A percentile compares a stretch with the other conserved stretches of the same genome.
Evolutionary conservation across 495 filamentous ascomycete genomes (phyloP).

Genomic region (Extremus antarcticus): DNA sequence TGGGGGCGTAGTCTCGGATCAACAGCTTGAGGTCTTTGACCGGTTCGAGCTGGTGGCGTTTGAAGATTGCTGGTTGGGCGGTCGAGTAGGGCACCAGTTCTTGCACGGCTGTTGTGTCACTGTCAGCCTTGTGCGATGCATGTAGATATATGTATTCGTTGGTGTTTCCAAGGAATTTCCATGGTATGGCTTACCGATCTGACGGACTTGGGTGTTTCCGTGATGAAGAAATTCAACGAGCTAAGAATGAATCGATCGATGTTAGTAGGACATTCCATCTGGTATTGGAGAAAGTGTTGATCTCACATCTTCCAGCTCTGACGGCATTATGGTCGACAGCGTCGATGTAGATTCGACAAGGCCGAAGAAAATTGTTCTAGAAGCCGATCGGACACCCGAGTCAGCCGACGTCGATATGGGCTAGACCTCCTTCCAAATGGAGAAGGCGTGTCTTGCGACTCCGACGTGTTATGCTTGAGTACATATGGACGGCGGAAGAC

Average conservation of each 20-base stretch:
- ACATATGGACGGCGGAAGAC: neutral
- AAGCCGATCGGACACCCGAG: too few species aligned
- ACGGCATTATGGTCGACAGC: slow-evolving; percentile 59
- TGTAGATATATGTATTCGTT: too few species aligned
- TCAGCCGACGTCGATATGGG: too few species aligned
- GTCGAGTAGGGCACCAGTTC: slow-evolving; percentile 76
- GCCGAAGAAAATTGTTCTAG: neutral
- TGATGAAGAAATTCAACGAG: slow-evolving; percentile 87
- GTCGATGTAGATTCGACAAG: neutral
- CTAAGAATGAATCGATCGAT: slow-evolving; percentile 33
- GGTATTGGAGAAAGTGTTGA: neutral
- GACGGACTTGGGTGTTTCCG: slow-evolving; percentile 74
- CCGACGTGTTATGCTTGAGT: too few species aligned
- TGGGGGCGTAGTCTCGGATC: slow-evolving; percentile 71
- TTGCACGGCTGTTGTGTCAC: slow-evolving; percentile 65
- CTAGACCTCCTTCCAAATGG: too few species aligned
- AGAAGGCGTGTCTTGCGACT: neutral
- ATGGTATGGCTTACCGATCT: slow-evolving; percentile 44
- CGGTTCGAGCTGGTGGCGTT: slow-evolving; percentile 63
- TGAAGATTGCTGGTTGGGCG: slow-evolving; percentile 71
- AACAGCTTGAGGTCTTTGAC: slow-evolving; percentile 84
- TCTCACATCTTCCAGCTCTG: slow-evolving; percentile 70
- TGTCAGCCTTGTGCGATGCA: too few species aligned
- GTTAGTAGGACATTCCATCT: too few species aligned
- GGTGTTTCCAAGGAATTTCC: too few species aligned